phyloP scores from a whole-genome alignment of 805 yeast species.

The Jamesozyma lodderae region DNA sequence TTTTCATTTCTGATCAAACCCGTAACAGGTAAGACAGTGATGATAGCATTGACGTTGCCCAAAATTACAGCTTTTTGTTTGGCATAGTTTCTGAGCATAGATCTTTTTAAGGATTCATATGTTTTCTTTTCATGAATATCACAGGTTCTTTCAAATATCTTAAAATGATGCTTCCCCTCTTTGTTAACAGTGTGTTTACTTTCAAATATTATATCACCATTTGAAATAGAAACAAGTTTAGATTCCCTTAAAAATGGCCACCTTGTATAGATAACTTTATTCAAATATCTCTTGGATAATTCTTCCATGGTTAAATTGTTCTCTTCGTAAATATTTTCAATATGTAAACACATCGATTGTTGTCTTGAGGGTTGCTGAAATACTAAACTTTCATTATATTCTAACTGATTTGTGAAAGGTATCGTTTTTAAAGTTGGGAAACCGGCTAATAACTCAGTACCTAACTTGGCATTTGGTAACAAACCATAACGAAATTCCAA shows the following conservation, averaged over 20 bases:
- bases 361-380: constrained; percentile 82
- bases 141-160: constrained; percentile 32
- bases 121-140: constrained; percentile 40
- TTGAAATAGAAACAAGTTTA: constrained; percentile 53
- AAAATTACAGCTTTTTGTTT: constrained; percentile 54
- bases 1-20: constrained; percentile 61
- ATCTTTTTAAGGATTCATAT: constrained; percentile 35
- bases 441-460: constrained; percentile 71
- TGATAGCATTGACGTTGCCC: constrained; percentile 47
- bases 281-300: constrained; percentile 53
- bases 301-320: constrained; percentile 50
- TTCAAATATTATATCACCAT: constrained; percentile 41
- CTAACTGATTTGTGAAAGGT: constrained; percentile 47
- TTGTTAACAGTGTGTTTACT: constrained; percentile 8
- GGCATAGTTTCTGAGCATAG: constrained; percentile 36
- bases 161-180: constrained; percentile 23
- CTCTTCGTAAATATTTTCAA: constrained; percentile 43
- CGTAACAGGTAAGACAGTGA: constrained; percentile 62
- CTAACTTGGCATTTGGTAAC: constrained; percentile 55
- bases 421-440: constrained; percentile 78
- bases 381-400: constrained; percentile 56
- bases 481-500: constrained; percentile 44
- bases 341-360: constrained; percentile 63
- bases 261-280: constrained; percentile 57
- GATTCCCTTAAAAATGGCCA: constrained; percentile 93